Base-by-base conservation (phyloP, 192 early-diverging fungal species). In the Phlyctochytrium planicorne region DNA sequence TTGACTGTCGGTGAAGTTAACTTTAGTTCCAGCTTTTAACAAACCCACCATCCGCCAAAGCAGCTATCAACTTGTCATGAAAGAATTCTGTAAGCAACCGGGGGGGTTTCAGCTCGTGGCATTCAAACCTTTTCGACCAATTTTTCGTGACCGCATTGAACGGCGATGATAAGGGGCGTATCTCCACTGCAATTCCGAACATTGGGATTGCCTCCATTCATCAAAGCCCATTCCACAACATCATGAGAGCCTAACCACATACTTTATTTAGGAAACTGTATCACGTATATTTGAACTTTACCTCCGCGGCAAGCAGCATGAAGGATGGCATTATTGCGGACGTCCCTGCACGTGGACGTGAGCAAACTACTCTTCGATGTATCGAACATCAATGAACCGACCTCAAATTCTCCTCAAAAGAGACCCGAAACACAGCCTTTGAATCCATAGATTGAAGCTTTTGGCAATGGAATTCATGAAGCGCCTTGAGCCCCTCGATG, bases 141-240 rank as follows among this genome's bases (percentile, higher is more conserved):
- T 10, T 75, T 68, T 59, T 80, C 20, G n/a, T 52, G 2, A 0
- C 78, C 75, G 2, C 62, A 25, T 12, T 65, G 23, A 10, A 67
- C 59, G 3, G 81, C 75, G 20, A 84, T 29, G 25, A 84, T 84
- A 30, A 85, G 60, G n/a, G 83, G 59, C 36, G 83, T 84, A 62
- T 85, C 83, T 27, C 83, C 83, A 17, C 67, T 67, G 35, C 79
- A 66, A 64, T 80, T 85, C 24, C 62, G 52, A 10, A 72, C 69
- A 59, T 82, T 63, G 17, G 77, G n/a, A 40, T 78, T 65, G 16
- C 67, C 61, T 6, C 60, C 59, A 17, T 72, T 71, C n/a, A 55
- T 63, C 4, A 82, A 52, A 6, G 63, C 64, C 59, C 62, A 81
- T 14, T 79, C 71, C 3, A 81, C 60, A n/a, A 84, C 62, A 23